Percentiles rank a stretch among this genome's conserved stretches.
Conservation (phyloP, 2,329 filamentous ascomycete species). For the Diaporthe velutina region DNA sequence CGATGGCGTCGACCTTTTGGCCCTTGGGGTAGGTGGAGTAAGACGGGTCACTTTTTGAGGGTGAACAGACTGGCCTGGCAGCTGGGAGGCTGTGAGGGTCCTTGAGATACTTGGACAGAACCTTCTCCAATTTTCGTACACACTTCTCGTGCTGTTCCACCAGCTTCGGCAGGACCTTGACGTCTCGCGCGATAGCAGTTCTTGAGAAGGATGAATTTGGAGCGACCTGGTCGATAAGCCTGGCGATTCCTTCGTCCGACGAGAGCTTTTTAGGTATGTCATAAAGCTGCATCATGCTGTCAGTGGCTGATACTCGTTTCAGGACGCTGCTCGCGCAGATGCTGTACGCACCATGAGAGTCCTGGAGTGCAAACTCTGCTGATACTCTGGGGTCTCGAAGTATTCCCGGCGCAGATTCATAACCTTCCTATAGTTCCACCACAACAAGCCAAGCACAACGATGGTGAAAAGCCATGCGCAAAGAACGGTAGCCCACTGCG, state of each 20-base stretch:
- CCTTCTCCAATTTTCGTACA: constrained; percentile 84
- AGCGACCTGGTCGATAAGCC: constrained; percentile 84
- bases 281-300: constrained; percentile 70
- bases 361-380: constrained; percentile 84
- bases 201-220: constrained; percentile 84
- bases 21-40: constrained; percentile 73
- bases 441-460: constrained; percentile 85
- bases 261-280: constrained; percentile 84
- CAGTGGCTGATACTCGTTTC: constrained; percentile 35
- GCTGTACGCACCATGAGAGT: constrained; percentile 70
- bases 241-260: constrained; percentile 88
- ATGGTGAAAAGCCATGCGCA: constrained; percentile 77
- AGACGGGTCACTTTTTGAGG: constrained; percentile 82
- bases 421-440: constrained; percentile 89
- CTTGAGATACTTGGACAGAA: constrained; percentile 91
- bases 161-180: constrained; percentile 87
- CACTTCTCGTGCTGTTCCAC: constrained; percentile 86
- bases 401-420: constrained; percentile 79
- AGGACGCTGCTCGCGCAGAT: background rate
- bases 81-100: constrained; percentile 85
- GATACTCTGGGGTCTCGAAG: constrained; percentile 89
- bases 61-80: constrained; percentile 81
- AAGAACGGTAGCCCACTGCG: constrained; percentile 71
- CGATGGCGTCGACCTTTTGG: constrained; percentile 91
- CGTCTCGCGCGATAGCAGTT: constrained; percentile 89